Evolutionary conservation across 805 yeast genomes (phyloP).

Genomic region (Kuraishia floccosa): DNA sequence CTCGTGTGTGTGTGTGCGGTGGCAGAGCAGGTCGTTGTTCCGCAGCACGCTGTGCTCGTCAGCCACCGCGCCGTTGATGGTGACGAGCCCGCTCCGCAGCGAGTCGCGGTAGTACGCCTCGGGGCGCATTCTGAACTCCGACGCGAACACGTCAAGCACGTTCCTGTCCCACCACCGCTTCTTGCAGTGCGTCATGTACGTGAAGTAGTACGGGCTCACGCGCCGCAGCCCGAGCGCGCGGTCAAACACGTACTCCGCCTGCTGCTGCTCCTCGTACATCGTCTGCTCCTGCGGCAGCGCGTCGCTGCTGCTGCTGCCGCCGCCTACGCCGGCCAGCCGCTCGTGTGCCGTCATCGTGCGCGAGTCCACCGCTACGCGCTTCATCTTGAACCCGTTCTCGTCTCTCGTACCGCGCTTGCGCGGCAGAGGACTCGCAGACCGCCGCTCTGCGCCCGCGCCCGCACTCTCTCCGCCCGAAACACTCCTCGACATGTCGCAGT

Average conservation of each 20-base stretch:
- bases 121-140: slow-evolving; percentile 77
- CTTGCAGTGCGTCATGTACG: slow-evolving; percentile 87
- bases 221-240: slow-evolving; percentile 58
- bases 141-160: slow-evolving; percentile 66
- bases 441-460: too few relatives aligned
- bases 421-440: too few relatives aligned
- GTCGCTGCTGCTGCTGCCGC: slow-evolving; percentile 6
- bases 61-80: slow-evolving; percentile 59
- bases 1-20: slow-evolving; percentile 80
- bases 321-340: slow-evolving; percentile 22
- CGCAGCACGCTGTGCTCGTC: slow-evolving; percentile 49
- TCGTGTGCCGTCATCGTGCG: slow-evolving; percentile 26
- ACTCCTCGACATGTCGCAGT: too few relatives aligned
- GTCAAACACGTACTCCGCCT: slow-evolving; percentile 42
- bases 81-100: slow-evolving; percentile 55
- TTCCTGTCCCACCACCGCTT: slow-evolving; percentile 83
- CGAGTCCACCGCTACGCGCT: slow-evolving; percentile 32
- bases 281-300: slow-evolving; percentile 13
- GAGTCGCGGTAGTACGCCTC: slow-evolving; percentile 51
- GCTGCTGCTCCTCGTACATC: slow-evolving; percentile 43
- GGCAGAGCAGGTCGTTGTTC: slow-evolving; percentile 78
- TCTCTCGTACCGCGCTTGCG: too few relatives aligned
- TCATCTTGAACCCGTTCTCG: slow-evolving; percentile 33
- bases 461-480: too few relatives aligned
- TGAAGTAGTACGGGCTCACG: slow-evolving; percentile 78